A percentile compares a stretch with the other conserved stretches of the same genome.
These are phyloP conservation scores for Bothriochloa decipiens DNA, from an alignment of 176 grass and related monocot genomes.

Conservation along the genomic window DNA sequence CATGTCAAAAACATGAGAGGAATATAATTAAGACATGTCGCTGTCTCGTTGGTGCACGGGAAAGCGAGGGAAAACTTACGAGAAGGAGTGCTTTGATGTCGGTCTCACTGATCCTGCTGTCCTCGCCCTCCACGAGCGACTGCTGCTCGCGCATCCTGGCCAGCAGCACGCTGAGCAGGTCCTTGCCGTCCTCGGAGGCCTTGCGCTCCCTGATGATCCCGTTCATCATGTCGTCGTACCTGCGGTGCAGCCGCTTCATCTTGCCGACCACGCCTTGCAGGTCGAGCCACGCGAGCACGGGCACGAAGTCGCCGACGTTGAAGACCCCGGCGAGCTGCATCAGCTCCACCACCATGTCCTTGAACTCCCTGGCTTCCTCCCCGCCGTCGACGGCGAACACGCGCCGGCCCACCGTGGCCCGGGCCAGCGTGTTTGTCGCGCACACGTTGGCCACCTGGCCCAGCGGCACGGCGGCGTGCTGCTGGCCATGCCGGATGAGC, in stretches of 20 bases:
- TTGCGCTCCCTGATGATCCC: background rate
- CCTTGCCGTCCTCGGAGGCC: background rate
- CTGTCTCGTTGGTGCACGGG: background rate
- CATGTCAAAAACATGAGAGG: too few relatives aligned
- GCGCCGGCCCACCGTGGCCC: background rate
- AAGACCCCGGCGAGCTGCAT: conserved; percentile 23
- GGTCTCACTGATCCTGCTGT: background rate
- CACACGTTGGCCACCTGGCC: conserved; percentile 7
- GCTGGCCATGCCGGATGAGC: background rate
- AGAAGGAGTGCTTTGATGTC: conserved; percentile 8
- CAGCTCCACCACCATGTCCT: conserved; percentile 23
- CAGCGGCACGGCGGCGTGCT: background rate
- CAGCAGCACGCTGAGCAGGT: background rate
- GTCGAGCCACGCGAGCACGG: background rate
- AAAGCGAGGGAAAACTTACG: background rate
- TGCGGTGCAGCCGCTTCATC: conserved; percentile 27
- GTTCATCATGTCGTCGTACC: conserved; percentile 15
- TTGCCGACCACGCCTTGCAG: conserved; percentile 1
- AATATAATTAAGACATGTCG: too few relatives aligned
- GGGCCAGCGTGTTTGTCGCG: conserved; percentile 18
- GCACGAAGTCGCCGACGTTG: conserved; percentile 20
- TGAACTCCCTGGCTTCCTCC: background rate
- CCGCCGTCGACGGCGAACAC: conserved; percentile 1
- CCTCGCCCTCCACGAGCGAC: background rate
- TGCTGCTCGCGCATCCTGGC: background rate